Conservation (phyloP, 805 yeast species). For the Myxozyma melibiosi region DNA sequence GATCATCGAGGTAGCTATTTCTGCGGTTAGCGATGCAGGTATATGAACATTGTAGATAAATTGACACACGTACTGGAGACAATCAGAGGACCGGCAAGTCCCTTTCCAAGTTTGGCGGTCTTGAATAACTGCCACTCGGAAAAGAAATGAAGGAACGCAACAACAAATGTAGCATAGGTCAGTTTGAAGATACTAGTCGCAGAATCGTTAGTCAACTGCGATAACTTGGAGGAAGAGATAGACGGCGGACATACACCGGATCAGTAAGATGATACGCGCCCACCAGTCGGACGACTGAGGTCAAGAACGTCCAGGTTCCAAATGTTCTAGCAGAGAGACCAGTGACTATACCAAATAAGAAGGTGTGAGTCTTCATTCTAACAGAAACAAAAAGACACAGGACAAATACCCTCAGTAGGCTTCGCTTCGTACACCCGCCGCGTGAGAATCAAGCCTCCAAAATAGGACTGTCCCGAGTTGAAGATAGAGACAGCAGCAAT, state of each 20-base stretch:
- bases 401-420: constrained; percentile 55
- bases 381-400: not conserved
- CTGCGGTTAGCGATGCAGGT: not conserved
- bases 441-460: constrained; percentile 72
- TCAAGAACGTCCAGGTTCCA: constrained; percentile 95
- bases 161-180: constrained; percentile 73
- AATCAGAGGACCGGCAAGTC: constrained; percentile 84
- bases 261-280: constrained; percentile 78
- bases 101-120: constrained; percentile 83
- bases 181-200: constrained; percentile 68
- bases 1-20: constrained; percentile 56
- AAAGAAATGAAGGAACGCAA: constrained; percentile 83
- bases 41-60: not conserved
- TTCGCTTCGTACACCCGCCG: constrained; percentile 72
- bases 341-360: constrained; percentile 43
- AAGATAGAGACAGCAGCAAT: constrained; percentile 87
- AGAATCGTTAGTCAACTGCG: not conserved
- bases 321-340: constrained; percentile 89
- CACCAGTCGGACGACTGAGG: constrained; percentile 80
- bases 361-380: not conserved
- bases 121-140: constrained; percentile 78
- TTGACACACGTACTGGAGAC: constrained; percentile 47
- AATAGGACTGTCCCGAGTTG: constrained; percentile 85
- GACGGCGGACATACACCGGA: constrained; percentile 49
- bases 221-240: not conserved